Conservation (phyloP, 257 asterid species). For the Rhazya stricta region DNA sequence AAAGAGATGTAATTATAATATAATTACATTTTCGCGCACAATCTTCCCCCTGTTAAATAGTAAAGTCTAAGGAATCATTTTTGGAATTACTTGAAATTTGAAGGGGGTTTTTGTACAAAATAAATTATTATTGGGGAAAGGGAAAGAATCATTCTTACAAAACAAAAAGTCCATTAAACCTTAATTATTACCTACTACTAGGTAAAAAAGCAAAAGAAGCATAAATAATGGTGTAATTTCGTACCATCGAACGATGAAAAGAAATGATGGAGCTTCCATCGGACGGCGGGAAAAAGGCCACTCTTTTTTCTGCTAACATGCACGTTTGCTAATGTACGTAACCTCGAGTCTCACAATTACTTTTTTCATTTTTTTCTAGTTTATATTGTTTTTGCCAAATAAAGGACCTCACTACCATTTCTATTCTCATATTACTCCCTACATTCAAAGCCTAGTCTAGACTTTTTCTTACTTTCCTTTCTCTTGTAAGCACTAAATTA, state of each 20-base stretch:
- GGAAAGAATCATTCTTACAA: not conserved
- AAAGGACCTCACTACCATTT: not conserved
- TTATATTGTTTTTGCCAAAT: not conserved
- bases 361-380: not conserved
- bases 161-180: slow-evolving; percentile 14
- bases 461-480: not conserved
- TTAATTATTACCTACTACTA: slow-evolving; percentile 20
- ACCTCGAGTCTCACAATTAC: slow-evolving; percentile 15
- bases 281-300: slow-evolving; percentile 12
- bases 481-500: not conserved
- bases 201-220: slow-evolving; percentile 5
- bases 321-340: slow-evolving; percentile 14
- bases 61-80: too few relatives aligned
- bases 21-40: too few relatives aligned
- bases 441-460: not conserved
- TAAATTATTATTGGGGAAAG: too few relatives aligned
- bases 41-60: too few relatives aligned
- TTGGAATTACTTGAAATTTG: too few relatives aligned
- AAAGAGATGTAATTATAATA: too few relatives aligned
- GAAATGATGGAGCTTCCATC: slow-evolving; percentile 11
- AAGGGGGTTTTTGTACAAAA: too few relatives aligned
- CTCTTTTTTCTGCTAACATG: slow-evolving; percentile 8
- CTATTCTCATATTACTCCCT: not conserved
- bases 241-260: slow-evolving; percentile 20
- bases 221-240: slow-evolving; percentile 11